Conservation (phyloP, 805 yeast species). For the Metschnikowia kofuensis region DNA sequence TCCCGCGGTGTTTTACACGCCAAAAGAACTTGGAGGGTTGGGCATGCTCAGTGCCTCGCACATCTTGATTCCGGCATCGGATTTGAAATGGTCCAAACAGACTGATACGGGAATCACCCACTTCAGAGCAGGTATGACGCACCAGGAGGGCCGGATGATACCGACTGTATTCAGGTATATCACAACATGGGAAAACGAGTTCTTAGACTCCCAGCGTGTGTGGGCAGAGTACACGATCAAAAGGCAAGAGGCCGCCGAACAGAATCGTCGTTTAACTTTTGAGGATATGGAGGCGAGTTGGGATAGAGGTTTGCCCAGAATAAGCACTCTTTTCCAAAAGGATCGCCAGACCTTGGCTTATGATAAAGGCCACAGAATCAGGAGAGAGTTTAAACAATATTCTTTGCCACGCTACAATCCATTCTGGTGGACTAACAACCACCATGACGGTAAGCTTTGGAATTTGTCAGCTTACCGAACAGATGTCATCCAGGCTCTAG, state of each 20-base stretch:
- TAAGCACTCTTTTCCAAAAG: conserved; percentile 90
- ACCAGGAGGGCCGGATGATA: conserved; percentile 72
- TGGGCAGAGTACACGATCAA: conserved; percentile 97
- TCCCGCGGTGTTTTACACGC: conserved; percentile 97
- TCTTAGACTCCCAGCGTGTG: conserved; percentile 88
- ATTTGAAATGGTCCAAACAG: conserved; percentile 85
- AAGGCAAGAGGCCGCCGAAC: conserved; percentile 80
- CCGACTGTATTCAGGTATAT: conserved; percentile 94
- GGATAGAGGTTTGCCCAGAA: conserved; percentile 97
- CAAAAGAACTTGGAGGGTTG: conserved; percentile 94
- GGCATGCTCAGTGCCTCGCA: conserved; percentile 99
- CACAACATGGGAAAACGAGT: conserved; percentile 96
- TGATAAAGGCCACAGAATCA: conserved; percentile 87
- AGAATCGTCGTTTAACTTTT: conserved; percentile 79
- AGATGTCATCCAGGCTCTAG: conserved; percentile 94
- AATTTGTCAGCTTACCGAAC: conserved; percentile 87
- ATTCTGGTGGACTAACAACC: conserved; percentile 93
- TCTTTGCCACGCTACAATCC: conserved; percentile 74
- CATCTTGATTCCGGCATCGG: conserved; percentile 90
- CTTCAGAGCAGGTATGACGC: conserved; percentile 90
- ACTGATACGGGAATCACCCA: conserved; percentile 94
- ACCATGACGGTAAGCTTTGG: conserved; percentile 97
- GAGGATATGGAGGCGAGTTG: conserved; percentile 94
- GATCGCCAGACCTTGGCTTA: conserved; percentile 92
- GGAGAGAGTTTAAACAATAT: conserved; percentile 75